Percentiles rank a stretch among this genome's conserved stretches.
phyloP scores from a whole-genome alignment of 179 eudicot species.

The Vitellaria paradoxa region DNA sequence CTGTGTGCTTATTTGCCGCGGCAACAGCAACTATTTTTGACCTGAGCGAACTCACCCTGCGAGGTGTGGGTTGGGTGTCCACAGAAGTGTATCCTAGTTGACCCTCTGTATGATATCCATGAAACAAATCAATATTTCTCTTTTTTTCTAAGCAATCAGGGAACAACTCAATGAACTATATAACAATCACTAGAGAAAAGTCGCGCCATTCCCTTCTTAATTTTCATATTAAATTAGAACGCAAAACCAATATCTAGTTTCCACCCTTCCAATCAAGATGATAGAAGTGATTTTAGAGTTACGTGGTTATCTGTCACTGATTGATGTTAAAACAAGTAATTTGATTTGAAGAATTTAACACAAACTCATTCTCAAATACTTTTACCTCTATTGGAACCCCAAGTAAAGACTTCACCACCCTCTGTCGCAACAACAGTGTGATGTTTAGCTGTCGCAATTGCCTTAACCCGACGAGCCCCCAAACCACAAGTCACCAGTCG shows the following conservation, averaged over 20 bases:
- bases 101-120: conserved; percentile 65
- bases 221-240: background rate
- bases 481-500: conserved; percentile 83
- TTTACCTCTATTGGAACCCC: conserved; percentile 99
- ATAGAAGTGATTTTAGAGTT: background rate
- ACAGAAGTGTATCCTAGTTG: conserved; percentile 99
- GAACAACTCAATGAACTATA: background rate
- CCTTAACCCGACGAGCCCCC: conserved; percentile 85
- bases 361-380: too few relatives aligned
- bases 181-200: background rate
- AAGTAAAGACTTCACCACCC: conserved; percentile 94
- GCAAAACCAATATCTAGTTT: background rate
- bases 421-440: conserved; percentile 92
- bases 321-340: too few relatives aligned
- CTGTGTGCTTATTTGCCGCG: conserved; percentile 96
- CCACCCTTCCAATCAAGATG: background rate
- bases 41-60: conserved; percentile 81
- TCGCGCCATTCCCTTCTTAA: background rate
- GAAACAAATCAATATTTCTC: background rate
- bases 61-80: conserved; percentile 92
- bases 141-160: background rate
- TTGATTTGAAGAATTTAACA: too few relatives aligned
- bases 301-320: too few relatives aligned
- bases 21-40: conserved; percentile 83
- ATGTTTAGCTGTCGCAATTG: conserved; percentile 96